Evolutionary conservation across 108 stramenopile genomes (phyloP).

Genomic region (Discostella pseudostelligera): DNA sequence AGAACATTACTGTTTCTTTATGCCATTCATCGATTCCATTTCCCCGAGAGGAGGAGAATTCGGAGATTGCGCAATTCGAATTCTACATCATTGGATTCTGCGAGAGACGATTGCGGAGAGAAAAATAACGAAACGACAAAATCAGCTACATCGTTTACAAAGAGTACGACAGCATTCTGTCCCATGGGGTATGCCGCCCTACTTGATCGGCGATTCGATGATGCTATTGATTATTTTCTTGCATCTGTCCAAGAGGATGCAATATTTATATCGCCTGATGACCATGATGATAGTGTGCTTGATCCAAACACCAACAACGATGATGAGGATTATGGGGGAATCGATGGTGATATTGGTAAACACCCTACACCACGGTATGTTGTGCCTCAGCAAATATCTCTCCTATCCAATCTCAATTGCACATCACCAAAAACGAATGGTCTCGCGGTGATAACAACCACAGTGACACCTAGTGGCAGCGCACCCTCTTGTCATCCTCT

Average conservation of each 20-base stretch:
- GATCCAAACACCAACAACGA: slow-evolving; percentile 1
- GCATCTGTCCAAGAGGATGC: not conserved
- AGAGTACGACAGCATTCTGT: slow-evolving; percentile 27
- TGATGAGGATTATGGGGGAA: not conserved
- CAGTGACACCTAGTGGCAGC: not conserved
- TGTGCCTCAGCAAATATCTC: slow-evolving; percentile 1
- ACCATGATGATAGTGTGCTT: not conserved
- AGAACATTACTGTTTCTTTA: slow-evolving; percentile 51
- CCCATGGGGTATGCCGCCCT: slow-evolving; percentile 48
- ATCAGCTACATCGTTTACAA: too few species aligned
- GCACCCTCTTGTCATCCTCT: not conserved
- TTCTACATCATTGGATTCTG: not conserved
- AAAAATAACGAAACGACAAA: not conserved
- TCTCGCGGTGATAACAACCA: not conserved
- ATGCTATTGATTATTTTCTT: slow-evolving; percentile 52
- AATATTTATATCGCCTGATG: not conserved
- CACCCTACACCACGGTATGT: not conserved
- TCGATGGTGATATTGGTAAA: not conserved
- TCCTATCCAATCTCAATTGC: slow-evolving; percentile 4
- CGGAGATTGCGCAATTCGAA: not conserved
- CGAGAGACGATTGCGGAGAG: not conserved
- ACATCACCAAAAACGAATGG: not conserved
- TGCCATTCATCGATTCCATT: slow-evolving; percentile 57
- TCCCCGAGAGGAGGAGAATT: slow-evolving; percentile 25
- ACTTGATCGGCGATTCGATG: slow-evolving; percentile 43